Evolutionary conservation across 225 moss, liverwort and hornwort genomes (phyloP).

Genomic region (Anthoceros angustus): DNA sequence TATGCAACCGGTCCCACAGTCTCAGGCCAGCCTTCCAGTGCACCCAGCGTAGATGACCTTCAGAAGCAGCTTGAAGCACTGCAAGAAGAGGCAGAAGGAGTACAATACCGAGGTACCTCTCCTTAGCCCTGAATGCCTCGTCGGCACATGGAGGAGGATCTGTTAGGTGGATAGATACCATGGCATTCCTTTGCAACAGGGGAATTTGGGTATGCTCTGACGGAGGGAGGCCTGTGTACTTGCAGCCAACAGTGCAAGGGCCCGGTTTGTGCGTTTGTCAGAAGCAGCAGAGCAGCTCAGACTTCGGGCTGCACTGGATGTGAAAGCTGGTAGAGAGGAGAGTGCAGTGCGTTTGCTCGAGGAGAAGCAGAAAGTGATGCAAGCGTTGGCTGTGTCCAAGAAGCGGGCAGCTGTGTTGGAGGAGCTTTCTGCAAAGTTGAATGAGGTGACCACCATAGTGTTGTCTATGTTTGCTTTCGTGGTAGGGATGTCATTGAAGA

Average conservation of each 20-base stretch:
- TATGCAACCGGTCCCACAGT: too few species aligned
- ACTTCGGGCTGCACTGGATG: constrained; percentile 57
- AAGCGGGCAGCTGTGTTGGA: constrained; percentile 60
- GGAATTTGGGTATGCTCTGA: background rate
- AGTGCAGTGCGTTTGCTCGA: constrained; percentile 39
- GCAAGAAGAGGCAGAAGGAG: background rate
- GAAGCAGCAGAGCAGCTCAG: constrained; percentile 85
- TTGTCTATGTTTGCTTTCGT: background rate
- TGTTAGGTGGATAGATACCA: background rate
- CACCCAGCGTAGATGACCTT: background rate
- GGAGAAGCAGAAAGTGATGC: constrained; percentile 97
- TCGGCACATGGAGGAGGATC: background rate
- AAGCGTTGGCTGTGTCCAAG: constrained; percentile 59
- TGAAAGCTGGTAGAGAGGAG: constrained; percentile 60
- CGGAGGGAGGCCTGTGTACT: background rate
- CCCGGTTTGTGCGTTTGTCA: constrained; percentile 78
- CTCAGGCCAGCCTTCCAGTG: background rate
- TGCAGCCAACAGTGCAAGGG: constrained; percentile 59
- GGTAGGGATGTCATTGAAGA: background rate
- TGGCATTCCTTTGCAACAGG: too few species aligned
- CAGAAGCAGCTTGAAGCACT: constrained; percentile 3
- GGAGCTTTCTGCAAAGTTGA: constrained; percentile 58
- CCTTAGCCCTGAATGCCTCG: background rate
- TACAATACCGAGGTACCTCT: background rate
- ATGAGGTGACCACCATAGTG: constrained; percentile 34